phyloP scores from a whole-genome alignment of 2,329 filamentous ascomycete genomes.

The Colletotrichum siamense region DNA sequence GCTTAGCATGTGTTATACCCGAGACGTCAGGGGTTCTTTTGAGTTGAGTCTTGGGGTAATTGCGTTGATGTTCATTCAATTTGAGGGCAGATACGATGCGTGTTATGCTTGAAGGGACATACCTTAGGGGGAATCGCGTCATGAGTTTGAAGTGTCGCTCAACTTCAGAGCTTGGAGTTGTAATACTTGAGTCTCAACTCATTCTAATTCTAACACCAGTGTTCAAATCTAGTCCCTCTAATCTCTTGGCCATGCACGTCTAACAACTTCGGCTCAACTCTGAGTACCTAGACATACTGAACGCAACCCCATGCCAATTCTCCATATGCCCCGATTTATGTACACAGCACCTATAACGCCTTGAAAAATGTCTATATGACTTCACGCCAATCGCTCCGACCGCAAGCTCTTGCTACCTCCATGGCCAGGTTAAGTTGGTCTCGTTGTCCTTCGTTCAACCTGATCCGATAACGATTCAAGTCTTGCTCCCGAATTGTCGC shows the following conservation, averaged over 20 bases:
- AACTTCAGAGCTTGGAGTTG: not conserved
- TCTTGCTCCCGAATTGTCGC: not conserved
- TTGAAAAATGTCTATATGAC: not conserved
- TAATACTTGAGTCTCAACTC: not conserved
- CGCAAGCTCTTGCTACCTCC: not conserved
- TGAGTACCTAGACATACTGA: not conserved
- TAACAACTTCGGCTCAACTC: not conserved
- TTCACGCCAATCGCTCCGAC: not conserved
- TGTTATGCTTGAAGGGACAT: too few relatives aligned
- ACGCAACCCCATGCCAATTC: too few relatives aligned
- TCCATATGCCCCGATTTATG: not conserved
- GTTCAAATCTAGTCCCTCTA: fast-evolving
- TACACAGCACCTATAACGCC: not conserved
- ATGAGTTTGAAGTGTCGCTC: fast-evolving
- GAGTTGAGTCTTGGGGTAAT: not conserved
- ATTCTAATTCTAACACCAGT: not conserved
- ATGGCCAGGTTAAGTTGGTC: not conserved
- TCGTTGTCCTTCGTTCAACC: not conserved
- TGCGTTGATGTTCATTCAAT: too few relatives aligned
- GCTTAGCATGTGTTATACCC: not conserved
- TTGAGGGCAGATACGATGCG: too few relatives aligned
- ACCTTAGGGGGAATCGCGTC: not conserved
- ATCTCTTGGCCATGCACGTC: fast-evolving
- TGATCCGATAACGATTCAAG: not conserved
- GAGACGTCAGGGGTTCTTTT: not conserved